Evolutionary conservation across 352 stramenopile species (phyloP).

Genomic region (Phytophthora podocarpi): DNA sequence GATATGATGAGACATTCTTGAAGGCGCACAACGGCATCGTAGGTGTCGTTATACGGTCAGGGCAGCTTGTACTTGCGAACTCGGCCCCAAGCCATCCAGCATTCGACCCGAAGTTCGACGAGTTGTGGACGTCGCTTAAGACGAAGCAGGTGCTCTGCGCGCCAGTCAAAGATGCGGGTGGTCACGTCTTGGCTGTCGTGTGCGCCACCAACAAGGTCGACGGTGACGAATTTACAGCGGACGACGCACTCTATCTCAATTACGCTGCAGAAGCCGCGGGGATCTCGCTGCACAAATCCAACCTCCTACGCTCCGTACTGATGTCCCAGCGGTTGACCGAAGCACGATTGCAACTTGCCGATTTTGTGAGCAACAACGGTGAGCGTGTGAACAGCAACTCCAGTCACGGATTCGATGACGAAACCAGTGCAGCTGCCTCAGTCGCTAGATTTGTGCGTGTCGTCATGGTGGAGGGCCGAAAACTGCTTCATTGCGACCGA

Average conservation of each 20-base stretch:
- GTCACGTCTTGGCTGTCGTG: conserved; percentile 61
- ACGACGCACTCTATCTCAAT: conserved; percentile 76
- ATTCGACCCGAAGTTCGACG: conserved; percentile 68
- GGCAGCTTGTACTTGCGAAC: conserved; percentile 69
- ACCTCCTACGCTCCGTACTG: conserved; percentile 62
- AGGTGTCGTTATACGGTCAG: conserved; percentile 65
- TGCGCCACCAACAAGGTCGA: conserved; percentile 78
- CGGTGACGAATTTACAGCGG: conserved; percentile 63
- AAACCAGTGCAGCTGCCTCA: conserved; percentile 48
- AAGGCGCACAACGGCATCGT: conserved; percentile 77
- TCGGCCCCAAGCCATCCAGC: conserved; percentile 52
- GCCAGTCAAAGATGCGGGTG: conserved; percentile 59
- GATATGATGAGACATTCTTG: conserved; percentile 57
- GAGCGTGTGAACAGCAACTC: conserved; percentile 28
- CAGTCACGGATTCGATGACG: conserved; percentile 36
- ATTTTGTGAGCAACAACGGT: conserved; percentile 58
- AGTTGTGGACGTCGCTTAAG: conserved; percentile 50
- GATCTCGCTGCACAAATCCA: conserved; percentile 78
- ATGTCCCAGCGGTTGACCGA: conserved; percentile 73
- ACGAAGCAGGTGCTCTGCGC: conserved; percentile 67
- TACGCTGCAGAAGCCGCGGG: conserved; percentile 73
- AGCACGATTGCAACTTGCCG: conserved; percentile 60
- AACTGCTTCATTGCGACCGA: conserved; percentile 61
- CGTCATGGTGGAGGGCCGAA: conserved; percentile 60
- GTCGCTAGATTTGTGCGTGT: conserved; percentile 61